phyloP scores from a whole-genome alignment of 805 yeast genomes.

The Wickerhamiella musiphila region DNA sequence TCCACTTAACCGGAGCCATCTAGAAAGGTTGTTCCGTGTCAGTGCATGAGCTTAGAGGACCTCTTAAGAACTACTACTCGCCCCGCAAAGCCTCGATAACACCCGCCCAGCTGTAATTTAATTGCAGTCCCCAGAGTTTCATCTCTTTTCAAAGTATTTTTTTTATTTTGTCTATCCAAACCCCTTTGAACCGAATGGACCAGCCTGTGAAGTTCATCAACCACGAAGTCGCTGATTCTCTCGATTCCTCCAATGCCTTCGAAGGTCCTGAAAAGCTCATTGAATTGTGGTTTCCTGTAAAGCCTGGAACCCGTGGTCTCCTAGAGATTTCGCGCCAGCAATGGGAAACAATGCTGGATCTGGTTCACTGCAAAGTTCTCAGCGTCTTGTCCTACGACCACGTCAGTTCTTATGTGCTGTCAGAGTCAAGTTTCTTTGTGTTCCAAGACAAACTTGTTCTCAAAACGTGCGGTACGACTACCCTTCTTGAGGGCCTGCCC shows the following conservation, averaged over 20 bases:
- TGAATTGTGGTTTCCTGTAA: constrained; percentile 67
- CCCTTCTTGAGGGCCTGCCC: constrained; percentile 62
- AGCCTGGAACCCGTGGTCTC: constrained; percentile 26
- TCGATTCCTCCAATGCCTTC: constrained; percentile 83
- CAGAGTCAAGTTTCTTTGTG: constrained; percentile 82
- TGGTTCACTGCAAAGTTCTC: constrained; percentile 75
- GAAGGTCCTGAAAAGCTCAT: constrained; percentile 94
- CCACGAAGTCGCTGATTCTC: constrained; percentile 55
- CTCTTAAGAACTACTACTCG: constrained; percentile 12
- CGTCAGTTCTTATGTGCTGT: constrained; percentile 69
- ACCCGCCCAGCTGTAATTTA: constrained; percentile 5
- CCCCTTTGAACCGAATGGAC: constrained; percentile 7
- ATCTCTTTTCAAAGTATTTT: constrained; percentile 1
- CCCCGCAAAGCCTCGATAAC: constrained; percentile 13
- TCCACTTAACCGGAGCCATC: too few relatives aligned
- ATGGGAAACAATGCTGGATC: constrained; percentile 60
- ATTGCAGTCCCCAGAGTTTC: constrained; percentile 2
- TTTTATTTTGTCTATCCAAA: too few relatives aligned
- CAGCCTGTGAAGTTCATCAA: constrained; percentile 34
- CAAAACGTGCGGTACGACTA: constrained; percentile 94
- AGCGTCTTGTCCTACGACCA: constrained; percentile 49
- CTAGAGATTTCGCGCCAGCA: constrained; percentile 44
- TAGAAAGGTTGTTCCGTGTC: constrained; percentile 1
- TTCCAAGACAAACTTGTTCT: constrained; percentile 70
- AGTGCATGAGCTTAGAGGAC: constrained; percentile 10